Evolutionary conservation across 441 rosid species (phyloP).

Genomic region (Pelargonium fulgidum): DNA sequence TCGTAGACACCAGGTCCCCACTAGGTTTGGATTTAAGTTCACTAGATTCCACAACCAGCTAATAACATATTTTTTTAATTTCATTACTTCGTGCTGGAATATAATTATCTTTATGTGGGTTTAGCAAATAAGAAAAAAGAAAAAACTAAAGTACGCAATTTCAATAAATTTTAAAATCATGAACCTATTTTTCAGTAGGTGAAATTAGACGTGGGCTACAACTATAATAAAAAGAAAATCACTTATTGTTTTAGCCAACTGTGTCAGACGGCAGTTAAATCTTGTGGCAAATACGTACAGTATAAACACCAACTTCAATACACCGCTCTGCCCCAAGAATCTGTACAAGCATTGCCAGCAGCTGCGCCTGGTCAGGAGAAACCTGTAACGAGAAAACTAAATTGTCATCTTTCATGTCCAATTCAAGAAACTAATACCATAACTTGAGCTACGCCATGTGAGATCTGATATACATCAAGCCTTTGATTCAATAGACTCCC

Average conservation of each 20-base stretch:
- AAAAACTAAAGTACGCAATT: too few relatives aligned
- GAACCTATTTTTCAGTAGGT: too few relatives aligned
- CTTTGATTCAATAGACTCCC: neutral
- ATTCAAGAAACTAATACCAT: neutral
- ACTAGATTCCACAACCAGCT: too few relatives aligned
- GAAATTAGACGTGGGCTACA: too few relatives aligned
- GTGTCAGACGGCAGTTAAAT: neutral
- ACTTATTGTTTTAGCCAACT: neutral
- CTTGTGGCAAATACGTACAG: slow-evolving; percentile 35
- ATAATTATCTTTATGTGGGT: too few relatives aligned
- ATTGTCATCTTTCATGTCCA: neutral
- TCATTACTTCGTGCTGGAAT: too few relatives aligned
- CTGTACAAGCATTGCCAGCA: slow-evolving; percentile 85
- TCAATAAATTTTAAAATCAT: too few relatives aligned
- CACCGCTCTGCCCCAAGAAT: slow-evolving; percentile 75
- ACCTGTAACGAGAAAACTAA: slow-evolving; percentile 35
- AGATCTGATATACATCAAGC: neutral
- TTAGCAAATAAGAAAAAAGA: too few relatives aligned
- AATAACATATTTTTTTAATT: too few relatives aligned
- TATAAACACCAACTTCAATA: slow-evolving; percentile 88
- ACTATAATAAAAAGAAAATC: neutral
- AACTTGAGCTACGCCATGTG: neutral
- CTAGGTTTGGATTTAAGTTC: too few relatives aligned
- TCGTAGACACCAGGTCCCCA: too few relatives aligned
- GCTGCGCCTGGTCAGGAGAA: slow-evolving; percentile 93